Evolutionary conservation across 2,329 filamentous ascomycete species (phyloP), one percentile per base, ranked within the genome.

Genomic region (Didymella lethalis): DNA sequence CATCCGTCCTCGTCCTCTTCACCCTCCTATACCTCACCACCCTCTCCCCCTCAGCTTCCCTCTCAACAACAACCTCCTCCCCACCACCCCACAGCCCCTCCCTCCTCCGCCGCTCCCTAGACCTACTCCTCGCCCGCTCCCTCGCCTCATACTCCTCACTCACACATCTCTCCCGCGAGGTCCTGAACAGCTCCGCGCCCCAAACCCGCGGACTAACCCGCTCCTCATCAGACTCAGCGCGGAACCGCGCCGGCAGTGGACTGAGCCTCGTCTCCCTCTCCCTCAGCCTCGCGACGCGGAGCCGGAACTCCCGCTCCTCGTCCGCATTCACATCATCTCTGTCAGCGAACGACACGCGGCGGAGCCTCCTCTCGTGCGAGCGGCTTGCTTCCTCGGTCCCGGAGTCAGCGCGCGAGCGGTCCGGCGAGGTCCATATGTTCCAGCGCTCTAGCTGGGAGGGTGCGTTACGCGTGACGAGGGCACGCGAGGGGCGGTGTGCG

Each of bases 1-100:
- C 72, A 59, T 72, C 68, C 18, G 65, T 74, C 65, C 64, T 65
- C 48, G 64, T 71, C 63, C 68, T 70, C 63, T 72, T 73, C 1
- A 72, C 48, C 56, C 61, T 63, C 25, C 64, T 57, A 44, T 66
- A 73, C 38, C 61, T 53, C 18, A 64, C 66, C 55, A 53, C 65
- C 41, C 59, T 71, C 63, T 71, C 69, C 20, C 57, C 64, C 29
- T 70, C 69, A 44, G 48, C 61, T 32, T 64, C 58, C 52, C 38
- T 26, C 10, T 55, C 46, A 12, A 25, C 38, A 32, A 28, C 25
- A 26, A 41, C 41, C 20, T 54, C 59, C 23, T 59, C 65, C 41
- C 66, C 59, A 14, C 50, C 48, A 4, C 38, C 57, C 60, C 62
- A 65, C 18, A 61, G 55, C 26, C 23, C 46, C 41, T 61, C 62